Conservation (phyloP, 257 asterid genomes). For the Voacanga thouarsii region DNA sequence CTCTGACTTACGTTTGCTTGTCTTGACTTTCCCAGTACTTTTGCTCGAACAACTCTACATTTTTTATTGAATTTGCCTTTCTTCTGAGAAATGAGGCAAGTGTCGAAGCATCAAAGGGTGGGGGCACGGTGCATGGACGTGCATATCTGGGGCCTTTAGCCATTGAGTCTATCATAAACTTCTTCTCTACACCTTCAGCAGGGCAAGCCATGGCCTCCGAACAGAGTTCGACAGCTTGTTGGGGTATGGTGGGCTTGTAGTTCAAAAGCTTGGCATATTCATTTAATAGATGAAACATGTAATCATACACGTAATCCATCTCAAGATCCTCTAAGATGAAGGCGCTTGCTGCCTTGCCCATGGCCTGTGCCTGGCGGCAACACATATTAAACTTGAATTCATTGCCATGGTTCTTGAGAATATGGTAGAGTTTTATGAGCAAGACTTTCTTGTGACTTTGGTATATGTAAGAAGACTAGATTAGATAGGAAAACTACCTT, state of each 20-base stretch:
- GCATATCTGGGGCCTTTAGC: slow-evolving; percentile 41
- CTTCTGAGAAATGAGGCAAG: slow-evolving; percentile 40
- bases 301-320: slow-evolving; percentile 78
- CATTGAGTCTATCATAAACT: slow-evolving; percentile 65
- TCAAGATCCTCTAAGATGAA: slow-evolving; percentile 52
- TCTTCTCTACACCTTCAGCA: slow-evolving; percentile 40
- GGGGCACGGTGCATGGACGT: slow-evolving; percentile 65
- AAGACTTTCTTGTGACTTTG: background rate
- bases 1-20: slow-evolving; percentile 19
- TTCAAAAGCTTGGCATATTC: slow-evolving; percentile 66
- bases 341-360: slow-evolving; percentile 59
- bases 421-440: background rate
- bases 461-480: background rate
- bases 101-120: slow-evolving; percentile 56
- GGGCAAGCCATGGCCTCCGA: slow-evolving; percentile 65
- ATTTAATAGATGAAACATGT: slow-evolving; percentile 73
- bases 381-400: background rate
- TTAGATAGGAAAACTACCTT: slow-evolving; percentile 30
- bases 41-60: slow-evolving; percentile 63
- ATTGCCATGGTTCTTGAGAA: background rate
- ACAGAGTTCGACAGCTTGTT: slow-evolving; percentile 60
- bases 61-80: slow-evolving; percentile 34
- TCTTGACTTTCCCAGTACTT: slow-evolving; percentile 47
- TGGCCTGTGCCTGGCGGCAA: slow-evolving; percentile 55
- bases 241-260: slow-evolving; percentile 60